Conservation (phyloP, 2,329 filamentous ascomycete genomes). For the Neofusicoccum ribis region DNA sequence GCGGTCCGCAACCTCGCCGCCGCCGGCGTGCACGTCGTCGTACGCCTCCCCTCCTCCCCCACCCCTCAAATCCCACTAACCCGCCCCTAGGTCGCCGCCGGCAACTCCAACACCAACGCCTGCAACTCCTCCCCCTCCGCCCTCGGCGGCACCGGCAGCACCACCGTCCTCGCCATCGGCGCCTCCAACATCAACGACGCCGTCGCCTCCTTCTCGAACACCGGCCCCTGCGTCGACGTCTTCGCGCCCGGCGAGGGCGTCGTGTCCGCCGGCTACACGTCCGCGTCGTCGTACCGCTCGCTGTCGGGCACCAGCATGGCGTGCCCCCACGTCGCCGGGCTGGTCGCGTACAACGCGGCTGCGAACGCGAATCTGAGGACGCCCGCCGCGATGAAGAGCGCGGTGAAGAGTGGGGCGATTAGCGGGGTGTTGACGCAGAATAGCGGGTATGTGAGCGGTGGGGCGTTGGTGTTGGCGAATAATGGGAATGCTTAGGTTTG, state of each 20-base stretch:
- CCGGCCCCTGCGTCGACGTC: conserved; percentile 39
- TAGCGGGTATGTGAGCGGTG: background rate
- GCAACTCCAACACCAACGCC: conserved; percentile 35
- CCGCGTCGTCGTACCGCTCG: too few relatives aligned
- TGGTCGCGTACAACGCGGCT: conserved; percentile 26
- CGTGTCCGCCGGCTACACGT: conserved; percentile 46
- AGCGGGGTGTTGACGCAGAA: background rate
- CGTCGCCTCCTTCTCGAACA: conserved; percentile 35
- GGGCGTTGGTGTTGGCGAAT: background rate
- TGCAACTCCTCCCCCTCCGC: conserved; percentile 32
- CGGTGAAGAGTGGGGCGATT: background rate
- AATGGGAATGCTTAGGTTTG: background rate
- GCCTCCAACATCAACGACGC: conserved; percentile 31
- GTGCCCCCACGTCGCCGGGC: conserved; percentile 28
- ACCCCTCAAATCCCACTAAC: too few relatives aligned
- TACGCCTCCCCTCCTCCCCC: background rate
- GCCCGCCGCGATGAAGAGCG: background rate
- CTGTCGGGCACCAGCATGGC: conserved; percentile 31
- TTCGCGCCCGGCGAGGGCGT: conserved; percentile 41
- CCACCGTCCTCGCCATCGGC: conserved; percentile 33
- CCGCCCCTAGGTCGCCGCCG: conserved; percentile 31
- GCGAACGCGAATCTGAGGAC: background rate
- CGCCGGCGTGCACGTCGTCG: conserved; percentile 42
- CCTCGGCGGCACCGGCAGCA: conserved; percentile 14
- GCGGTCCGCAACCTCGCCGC: conserved; percentile 36